phyloP scores from a whole-genome alignment of 352 stramenopile species.

The Pythium aphanidermatum region DNA sequence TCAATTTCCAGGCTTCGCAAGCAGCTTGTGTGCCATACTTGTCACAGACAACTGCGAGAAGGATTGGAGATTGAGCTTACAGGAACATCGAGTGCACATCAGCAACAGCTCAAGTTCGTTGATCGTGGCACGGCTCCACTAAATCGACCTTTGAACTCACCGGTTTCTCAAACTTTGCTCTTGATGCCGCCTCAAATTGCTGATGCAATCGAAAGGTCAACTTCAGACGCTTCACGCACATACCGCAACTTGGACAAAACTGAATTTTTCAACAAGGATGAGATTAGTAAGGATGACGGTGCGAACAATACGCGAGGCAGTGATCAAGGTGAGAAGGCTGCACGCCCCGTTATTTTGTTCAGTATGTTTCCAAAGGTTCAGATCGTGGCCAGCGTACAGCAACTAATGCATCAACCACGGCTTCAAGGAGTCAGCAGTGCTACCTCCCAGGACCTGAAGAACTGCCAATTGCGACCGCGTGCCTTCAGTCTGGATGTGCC shows the following conservation, averaged over 20 bases:
- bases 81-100: neutral
- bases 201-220: constrained; percentile 56
- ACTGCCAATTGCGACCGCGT: constrained; percentile 38
- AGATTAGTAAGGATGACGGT: constrained; percentile 59
- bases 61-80: constrained; percentile 71
- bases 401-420: constrained; percentile 63
- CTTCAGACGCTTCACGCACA: constrained; percentile 39
- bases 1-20: constrained; percentile 72
- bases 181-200: constrained; percentile 75
- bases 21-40: constrained; percentile 82
- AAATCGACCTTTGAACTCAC: constrained; percentile 28
- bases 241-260: constrained; percentile 60
- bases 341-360: constrained; percentile 48
- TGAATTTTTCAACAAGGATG: constrained; percentile 73
- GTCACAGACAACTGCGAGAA: constrained; percentile 74
- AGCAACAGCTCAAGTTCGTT: constrained; percentile 8
- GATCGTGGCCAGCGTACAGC: constrained; percentile 74
- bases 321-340: constrained; percentile 47
- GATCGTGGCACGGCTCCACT: constrained; percentile 5
- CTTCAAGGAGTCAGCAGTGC: constrained; percentile 31
- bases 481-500: constrained; percentile 53
- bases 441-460: neutral
- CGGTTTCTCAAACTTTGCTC: constrained; percentile 47
- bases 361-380: constrained; percentile 85
- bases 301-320: constrained; percentile 23